Base-by-base conservation (phyloP, 2,329 filamentous ascomycete genomes). In the Paecilomyces dactylethromorphus region DNA sequence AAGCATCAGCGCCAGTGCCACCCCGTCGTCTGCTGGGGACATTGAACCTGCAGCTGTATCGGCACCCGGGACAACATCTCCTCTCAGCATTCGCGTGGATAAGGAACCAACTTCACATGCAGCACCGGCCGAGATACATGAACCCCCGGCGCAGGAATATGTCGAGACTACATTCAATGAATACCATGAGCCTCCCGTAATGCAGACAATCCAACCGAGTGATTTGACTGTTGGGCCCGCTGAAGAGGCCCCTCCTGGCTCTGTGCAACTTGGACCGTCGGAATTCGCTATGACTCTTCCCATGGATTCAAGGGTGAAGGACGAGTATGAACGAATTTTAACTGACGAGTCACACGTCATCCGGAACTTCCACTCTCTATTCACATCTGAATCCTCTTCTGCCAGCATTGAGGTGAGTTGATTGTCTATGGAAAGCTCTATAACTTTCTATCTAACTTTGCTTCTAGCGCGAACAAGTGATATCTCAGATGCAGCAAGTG, bases 241-340 rank as follows among this genome's bases (percentile, higher is more conserved):
- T 10, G 69, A 72, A 52, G 63, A 71, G 50, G 39, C 56, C n/a
- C 39, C 58, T 13, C 71, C 69, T 18, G 71, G 71, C 8, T 71
- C 71, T 21, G 64, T 76, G 32, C 63, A 67, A 21, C 70, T 78
- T 55, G 74, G 74, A 2, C 68, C 72, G 11, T 70, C 67, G 12
- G 76, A 78, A 60, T 77, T 74, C 61, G 75, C 73, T 18, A 65
- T 78, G 7, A 69, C 73, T 4, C 70, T 78, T 54, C 74, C 76
- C 0, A 77, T 78, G 74, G 75, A 78, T 60, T 74, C 75, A 22
- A 69, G 75, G 35, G 69, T 77, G 2, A 77, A 77, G 55, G 74
- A 76, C 60, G 73, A 76, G 56, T 78, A 78, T 56, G 73, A 76
- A 56, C 64, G 64, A 31, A 66, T 73, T 1, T 58, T 77, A 26